Evolutionary conservation across 371 early-diverging fungal species (phyloP).

Genomic region (Syncephalastrum sp.): DNA sequence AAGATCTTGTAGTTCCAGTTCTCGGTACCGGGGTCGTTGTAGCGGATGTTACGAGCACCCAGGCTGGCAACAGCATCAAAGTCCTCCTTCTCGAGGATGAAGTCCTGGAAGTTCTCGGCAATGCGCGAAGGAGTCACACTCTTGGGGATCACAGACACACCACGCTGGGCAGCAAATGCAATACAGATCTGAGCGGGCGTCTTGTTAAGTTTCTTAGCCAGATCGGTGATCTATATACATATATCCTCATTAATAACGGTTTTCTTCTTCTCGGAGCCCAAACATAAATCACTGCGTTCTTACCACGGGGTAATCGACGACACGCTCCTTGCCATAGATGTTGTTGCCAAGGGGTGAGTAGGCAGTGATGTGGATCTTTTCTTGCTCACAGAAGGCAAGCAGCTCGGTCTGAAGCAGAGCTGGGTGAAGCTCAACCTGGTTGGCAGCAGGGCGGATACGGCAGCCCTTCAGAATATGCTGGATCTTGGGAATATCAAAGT

Average conservation of each 20-base stretch:
- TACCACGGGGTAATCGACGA: slow-evolving; percentile 63
- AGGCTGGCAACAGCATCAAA: slow-evolving; percentile 34
- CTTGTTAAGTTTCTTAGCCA: slow-evolving; percentile 66
- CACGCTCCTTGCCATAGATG: slow-evolving; percentile 76
- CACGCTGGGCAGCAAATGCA: slow-evolving; percentile 75
- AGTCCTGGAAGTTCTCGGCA: slow-evolving; percentile 55
- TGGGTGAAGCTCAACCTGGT: slow-evolving; percentile 66
- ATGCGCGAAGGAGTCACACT: slow-evolving; percentile 51
- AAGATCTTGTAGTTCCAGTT: slow-evolving; percentile 39
- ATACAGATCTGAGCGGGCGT: slow-evolving; percentile 79
- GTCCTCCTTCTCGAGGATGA: slow-evolving; percentile 51
- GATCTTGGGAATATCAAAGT: slow-evolving; percentile 59
- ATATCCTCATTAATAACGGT: not conserved
- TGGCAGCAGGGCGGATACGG: slow-evolving; percentile 63
- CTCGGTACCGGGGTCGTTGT: slow-evolving; percentile 44
- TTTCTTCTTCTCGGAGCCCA: slow-evolving; percentile 24
- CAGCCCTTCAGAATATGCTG: slow-evolving; percentile 50
- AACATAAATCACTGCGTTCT: slow-evolving; percentile 79
- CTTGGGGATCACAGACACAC: slow-evolving; percentile 61
- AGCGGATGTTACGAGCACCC: slow-evolving; percentile 39
- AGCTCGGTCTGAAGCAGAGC: slow-evolving; percentile 49
- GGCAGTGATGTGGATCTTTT: slow-evolving; percentile 37
- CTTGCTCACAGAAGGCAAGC: slow-evolving; percentile 32
- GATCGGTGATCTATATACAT: slow-evolving; percentile 32
- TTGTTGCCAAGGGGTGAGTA: slow-evolving; percentile 45